Percentiles rank a stretch among this genome's conserved stretches.
Conservation (phyloP, 2,329 filamentous ascomycete species). For the Rugonectria rugulosa region DNA sequence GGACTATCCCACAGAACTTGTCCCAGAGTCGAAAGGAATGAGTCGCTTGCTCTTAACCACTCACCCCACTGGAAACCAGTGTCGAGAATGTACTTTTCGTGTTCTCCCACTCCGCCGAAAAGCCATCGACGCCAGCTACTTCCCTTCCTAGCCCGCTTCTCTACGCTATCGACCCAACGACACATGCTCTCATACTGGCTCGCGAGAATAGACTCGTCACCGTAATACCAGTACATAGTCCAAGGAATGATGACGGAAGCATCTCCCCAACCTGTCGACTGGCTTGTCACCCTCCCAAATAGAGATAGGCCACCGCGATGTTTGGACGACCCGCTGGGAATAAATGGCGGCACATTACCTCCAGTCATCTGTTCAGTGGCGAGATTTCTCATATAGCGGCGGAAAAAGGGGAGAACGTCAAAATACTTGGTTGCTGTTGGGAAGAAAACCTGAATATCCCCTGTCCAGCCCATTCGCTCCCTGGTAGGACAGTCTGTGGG, state of each 20-base stretch:
- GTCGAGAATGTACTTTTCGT: too few relatives aligned
- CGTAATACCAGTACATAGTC: not conserved
- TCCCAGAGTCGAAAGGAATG: too few relatives aligned
- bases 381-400: not conserved
- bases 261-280: not conserved
- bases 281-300: not conserved
- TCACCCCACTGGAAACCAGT: too few relatives aligned
- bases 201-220: not conserved
- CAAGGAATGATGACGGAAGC: not conserved
- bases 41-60: too few relatives aligned
- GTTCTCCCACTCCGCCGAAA: too few relatives aligned
- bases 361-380: not conserved
- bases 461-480: not conserved
- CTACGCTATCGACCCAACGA: too few relatives aligned
- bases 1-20: too few relatives aligned
- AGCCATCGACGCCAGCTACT: too few relatives aligned
- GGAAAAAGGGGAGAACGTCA: not conserved
- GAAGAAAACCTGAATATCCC: not conserved
- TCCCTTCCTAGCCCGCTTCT: too few relatives aligned
- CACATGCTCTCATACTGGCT: not conserved
- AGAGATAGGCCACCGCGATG: not conserved
- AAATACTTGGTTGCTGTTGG: not conserved
- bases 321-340: not conserved
- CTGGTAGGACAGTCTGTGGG: not conserved
- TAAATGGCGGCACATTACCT: not conserved